phyloP scores from a whole-genome alignment of 1,139 yeast genomes.

The Scheffersomyces titani region DNA sequence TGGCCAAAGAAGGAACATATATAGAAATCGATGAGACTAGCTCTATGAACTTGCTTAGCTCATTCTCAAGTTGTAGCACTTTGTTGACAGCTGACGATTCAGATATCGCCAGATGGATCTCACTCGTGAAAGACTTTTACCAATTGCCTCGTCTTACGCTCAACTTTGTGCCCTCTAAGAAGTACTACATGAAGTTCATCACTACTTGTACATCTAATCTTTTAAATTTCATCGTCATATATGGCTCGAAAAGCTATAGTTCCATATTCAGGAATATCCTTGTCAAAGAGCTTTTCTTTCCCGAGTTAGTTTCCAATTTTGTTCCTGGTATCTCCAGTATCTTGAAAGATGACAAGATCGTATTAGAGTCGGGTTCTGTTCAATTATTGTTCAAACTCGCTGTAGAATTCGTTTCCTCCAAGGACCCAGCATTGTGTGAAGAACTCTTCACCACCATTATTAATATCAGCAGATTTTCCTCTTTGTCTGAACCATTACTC shows the following conservation, averaged over 20 bases:
- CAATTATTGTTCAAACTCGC: conserved; percentile 25
- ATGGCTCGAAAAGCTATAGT: not conserved
- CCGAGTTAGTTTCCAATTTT: conserved; percentile 17
- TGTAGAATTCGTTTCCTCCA: conserved; percentile 24
- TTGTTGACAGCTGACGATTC: not conserved
- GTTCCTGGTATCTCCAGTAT: conserved; percentile 18
- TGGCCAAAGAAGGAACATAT: conserved; percentile 23
- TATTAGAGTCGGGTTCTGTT: conserved; percentile 15
- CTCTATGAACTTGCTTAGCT: conserved; percentile 19
- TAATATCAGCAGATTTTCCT: conserved; percentile 23
- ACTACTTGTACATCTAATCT: conserved; percentile 15
- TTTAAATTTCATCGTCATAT: conserved; percentile 5
- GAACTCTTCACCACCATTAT: conserved; percentile 40
- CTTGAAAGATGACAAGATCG: conserved; percentile 3
- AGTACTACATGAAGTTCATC: conserved; percentile 28
- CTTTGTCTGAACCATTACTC: conserved; percentile 40
- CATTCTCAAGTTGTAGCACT: conserved; percentile 12
- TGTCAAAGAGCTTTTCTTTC: conserved; percentile 16
- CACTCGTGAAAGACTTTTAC: conserved; percentile 22
- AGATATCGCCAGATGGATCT: conserved; percentile 23
- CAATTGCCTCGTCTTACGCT: conserved; percentile 26
- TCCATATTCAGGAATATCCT: conserved; percentile 6
- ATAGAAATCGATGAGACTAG: conserved; percentile 36
- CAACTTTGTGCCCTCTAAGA: conserved; percentile 31
- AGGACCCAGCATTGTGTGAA: conserved; percentile 42